These are phyloP conservation scores for Choiromyces venosus DNA, from an alignment of 495 filamentous ascomycete genomes.

Conservation along the genomic window DNA sequence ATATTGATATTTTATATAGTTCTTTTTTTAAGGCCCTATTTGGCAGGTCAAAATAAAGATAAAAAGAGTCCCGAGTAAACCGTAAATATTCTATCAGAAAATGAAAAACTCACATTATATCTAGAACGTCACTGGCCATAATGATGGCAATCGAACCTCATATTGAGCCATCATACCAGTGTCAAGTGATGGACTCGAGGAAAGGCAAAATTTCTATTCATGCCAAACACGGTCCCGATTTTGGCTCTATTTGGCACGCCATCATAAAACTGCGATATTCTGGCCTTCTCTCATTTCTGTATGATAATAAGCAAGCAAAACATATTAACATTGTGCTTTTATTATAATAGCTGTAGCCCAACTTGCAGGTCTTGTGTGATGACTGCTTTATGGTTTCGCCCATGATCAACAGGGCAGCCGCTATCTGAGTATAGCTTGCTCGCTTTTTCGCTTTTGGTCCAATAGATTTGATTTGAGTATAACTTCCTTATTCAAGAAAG, in stretches of 20 bases:
- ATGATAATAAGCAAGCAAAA: not conserved
- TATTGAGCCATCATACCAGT: not conserved
- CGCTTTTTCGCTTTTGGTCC: not conserved
- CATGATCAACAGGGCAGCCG: not conserved
- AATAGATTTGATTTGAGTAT: not conserved
- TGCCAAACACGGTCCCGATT: not conserved
- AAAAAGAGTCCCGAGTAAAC: too few species aligned
- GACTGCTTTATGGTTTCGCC: not conserved
- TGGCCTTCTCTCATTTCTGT: not conserved
- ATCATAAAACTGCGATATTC: not conserved
- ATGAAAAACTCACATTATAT: too few species aligned
- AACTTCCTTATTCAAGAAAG: too few species aligned
- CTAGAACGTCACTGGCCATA: too few species aligned
- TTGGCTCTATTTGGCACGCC: not conserved
- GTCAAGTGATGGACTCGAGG: not conserved
- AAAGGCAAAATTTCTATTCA: not conserved
- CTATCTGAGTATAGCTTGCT: not conserved
- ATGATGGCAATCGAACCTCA: not conserved
- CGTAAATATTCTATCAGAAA: too few species aligned
- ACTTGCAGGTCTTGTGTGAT: not conserved
- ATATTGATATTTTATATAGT: too few species aligned
- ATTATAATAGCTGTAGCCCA: not conserved
- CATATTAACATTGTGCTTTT: not conserved
- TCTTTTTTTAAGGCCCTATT: too few species aligned
- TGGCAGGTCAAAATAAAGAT: too few species aligned